Percentiles rank a stretch among this genome's conserved stretches.
phyloP scores from a whole-genome alignment of 495 filamentous ascomycete genomes.

The Penicillium tannophilum region DNA sequence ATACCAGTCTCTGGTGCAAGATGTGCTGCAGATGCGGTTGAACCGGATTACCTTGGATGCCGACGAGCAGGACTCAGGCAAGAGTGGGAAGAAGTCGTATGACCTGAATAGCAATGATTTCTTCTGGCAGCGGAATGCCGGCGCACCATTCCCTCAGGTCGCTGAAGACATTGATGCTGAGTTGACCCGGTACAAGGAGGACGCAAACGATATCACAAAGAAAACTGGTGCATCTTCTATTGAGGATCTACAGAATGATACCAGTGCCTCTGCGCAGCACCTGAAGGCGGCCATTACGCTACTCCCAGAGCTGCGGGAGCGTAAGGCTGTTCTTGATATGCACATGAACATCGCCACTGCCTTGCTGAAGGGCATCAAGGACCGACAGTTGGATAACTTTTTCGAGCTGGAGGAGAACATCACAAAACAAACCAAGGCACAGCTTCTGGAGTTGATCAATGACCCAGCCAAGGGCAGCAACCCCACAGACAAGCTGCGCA shows the following conservation, averaged over 20 bases:
- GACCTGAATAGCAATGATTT: slow-evolving; percentile 91
- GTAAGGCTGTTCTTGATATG: slow-evolving; percentile 92
- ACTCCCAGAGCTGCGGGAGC: slow-evolving; percentile 87
- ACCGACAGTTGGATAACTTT: slow-evolving; percentile 92
- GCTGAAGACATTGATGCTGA: slow-evolving; percentile 95
- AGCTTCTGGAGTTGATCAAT: slow-evolving; percentile 86
- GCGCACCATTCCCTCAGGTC: slow-evolving; percentile 91
- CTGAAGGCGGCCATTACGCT: slow-evolving; percentile 93
- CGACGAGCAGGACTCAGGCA: slow-evolving; percentile 73
- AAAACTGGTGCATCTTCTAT: slow-evolving; percentile 92
- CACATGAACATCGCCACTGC: slow-evolving; percentile 98
- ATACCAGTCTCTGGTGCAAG: slow-evolving; percentile 94
- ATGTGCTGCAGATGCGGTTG: slow-evolving; percentile 89
- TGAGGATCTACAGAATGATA: slow-evolving; percentile 91
- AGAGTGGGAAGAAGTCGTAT: slow-evolving; percentile 79
- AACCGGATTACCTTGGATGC: slow-evolving; percentile 95
- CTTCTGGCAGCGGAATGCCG: slow-evolving; percentile 96
- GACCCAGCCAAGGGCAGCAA: slow-evolving; percentile 79
- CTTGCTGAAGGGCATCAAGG: slow-evolving; percentile 85
- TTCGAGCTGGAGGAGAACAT: slow-evolving; percentile 95
- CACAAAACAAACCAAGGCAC: slow-evolving; percentile 85
- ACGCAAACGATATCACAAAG: slow-evolving; percentile 90
- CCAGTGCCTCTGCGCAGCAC: slow-evolving; percentile 84
- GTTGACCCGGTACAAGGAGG: slow-evolving; percentile 91
- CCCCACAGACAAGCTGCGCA: slow-evolving; percentile 81